Conservation (phyloP, 345 rosid species). For the Diplotaxis tenuifolia region DNA sequence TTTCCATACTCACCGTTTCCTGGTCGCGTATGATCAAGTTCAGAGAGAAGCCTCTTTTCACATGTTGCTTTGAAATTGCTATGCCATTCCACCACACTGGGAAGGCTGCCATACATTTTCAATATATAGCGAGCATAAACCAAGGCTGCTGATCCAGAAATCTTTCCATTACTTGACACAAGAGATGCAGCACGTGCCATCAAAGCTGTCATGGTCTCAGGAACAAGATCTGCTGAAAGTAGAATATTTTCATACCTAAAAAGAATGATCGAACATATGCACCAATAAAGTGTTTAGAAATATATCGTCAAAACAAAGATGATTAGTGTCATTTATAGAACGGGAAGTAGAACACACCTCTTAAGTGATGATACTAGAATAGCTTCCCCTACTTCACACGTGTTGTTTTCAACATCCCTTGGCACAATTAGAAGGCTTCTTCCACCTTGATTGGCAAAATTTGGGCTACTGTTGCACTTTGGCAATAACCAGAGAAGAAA, state of each 20-base stretch:
- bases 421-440: constrained; percentile 54
- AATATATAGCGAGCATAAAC: constrained; percentile 73
- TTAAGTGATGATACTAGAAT: constrained; percentile 72
- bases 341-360: constrained; percentile 48
- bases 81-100: constrained; percentile 91
- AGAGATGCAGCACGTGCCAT: constrained; percentile 61
- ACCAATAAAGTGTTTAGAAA: constrained; percentile 16
- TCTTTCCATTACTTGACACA: constrained; percentile 63
- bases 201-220: constrained; percentile 73
- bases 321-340: constrained; percentile 8
- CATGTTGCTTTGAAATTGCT: constrained; percentile 61
- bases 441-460: constrained; percentile 64
- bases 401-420: constrained; percentile 67
- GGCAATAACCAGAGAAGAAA: constrained; percentile 93
- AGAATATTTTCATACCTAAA: constrained; percentile 81
- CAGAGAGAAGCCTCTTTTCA: constrained; percentile 83
- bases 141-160: constrained; percentile 65
- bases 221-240: constrained; percentile 80
- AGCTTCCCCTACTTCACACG: constrained; percentile 80
- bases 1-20: constrained; percentile 71
- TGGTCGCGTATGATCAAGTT: constrained; percentile 77
- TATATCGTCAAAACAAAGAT: not conserved
- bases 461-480: constrained; percentile 59
- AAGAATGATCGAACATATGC: constrained; percentile 23
- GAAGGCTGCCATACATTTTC: constrained; percentile 69